Base-by-base conservation (phyloP, 257 asterid species). In the Salvia miltiorrhiza region DNA sequence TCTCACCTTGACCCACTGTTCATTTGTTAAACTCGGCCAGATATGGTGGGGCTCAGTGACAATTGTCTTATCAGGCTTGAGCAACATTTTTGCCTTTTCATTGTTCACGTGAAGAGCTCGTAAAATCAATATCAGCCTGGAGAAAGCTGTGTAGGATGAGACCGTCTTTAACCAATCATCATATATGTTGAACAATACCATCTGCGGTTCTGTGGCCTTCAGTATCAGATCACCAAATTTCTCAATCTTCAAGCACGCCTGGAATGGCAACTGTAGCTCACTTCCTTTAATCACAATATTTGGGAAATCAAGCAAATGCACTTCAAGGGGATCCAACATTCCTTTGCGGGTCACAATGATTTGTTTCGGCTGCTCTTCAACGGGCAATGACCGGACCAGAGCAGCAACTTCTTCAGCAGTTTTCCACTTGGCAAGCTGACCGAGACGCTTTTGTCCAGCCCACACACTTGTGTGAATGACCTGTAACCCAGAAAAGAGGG, bases 341-440 rank as follows among this genome's bases (percentile, higher is more conserved):
- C 99, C 99, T 69, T 94, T 94, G 14, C 99, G 92, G 19, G 99
- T 94, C 79, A 94, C 99, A 32, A 94, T 94, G 65, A 94, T 87
- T 73, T 94, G 99, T 65, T 94, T 94, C 0, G 99, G 97, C 72
- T 94, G 99, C 76, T 94, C 99, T 70, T 94, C 97, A 63, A 94
- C 99, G 14, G 99, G 99, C 64, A 94, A 77, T 28, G 99, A 94
- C 9, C 97, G 88, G 19, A 94, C 99, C 58, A 94, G 77, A 17
- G 99, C 99, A 83, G 99, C 99, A 64, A 91, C 99, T 76, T 94
- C 99, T 81, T 94, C 99, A 32, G 99, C 99, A 50, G 99, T 94
- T 76, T 94, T 94, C 99, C 99, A 94, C 88, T 94, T 94, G 39
- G 99, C 99, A 77, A 94, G 86, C 77, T 94, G 99, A 55, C 99